phyloP scores from a whole-genome alignment of 192 early-diverging fungal species.

The Gonapodya sp. region DNA sequence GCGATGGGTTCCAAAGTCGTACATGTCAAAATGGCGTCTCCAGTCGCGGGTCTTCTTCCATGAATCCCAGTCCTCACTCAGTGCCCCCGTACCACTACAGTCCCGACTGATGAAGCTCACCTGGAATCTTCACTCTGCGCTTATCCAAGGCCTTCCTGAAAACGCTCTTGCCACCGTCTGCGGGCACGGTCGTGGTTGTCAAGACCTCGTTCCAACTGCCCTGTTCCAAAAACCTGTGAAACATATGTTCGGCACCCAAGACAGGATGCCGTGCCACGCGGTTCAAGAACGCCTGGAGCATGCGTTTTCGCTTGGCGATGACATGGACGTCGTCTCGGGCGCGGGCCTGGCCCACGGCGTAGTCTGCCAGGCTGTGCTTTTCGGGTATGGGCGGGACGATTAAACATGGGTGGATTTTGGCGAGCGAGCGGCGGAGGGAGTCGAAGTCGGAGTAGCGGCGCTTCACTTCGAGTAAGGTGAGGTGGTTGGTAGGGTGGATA shows the following conservation, averaged over 20 bases:
- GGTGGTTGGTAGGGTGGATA: slow-evolving; percentile 15
- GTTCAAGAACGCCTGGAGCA: slow-evolving; percentile 92
- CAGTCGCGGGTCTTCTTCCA: too few species aligned
- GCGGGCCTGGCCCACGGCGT: slow-evolving; percentile 66
- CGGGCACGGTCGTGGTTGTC: neutral
- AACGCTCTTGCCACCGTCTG: neutral
- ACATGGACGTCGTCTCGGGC: slow-evolving; percentile 86
- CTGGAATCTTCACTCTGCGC: neutral
- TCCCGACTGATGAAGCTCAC: neutral
- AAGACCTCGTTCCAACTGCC: slow-evolving; percentile 20
- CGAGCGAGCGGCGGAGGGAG: slow-evolving; percentile 68
- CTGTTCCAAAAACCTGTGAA: slow-evolving; percentile 85
- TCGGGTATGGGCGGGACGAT: slow-evolving; percentile 95
- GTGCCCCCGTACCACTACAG: neutral
- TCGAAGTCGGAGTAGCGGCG: slow-evolving; percentile 97
- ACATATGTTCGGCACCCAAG: slow-evolving; percentile 73
- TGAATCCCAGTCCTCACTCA: too few species aligned
- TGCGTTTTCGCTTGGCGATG: slow-evolving; percentile 81
- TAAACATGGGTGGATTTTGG: slow-evolving; percentile 70
- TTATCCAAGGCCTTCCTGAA: neutral
- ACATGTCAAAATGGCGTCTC: slow-evolving; percentile 5
- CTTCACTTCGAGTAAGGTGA: slow-evolving; percentile 45
- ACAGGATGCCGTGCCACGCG: slow-evolving; percentile 80
- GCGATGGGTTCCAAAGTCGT: neutral
- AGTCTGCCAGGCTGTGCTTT: slow-evolving; percentile 81